Conservation (phyloP, 1,284 basidiomycete species). For the Ceratobasidium sp. region DNA sequence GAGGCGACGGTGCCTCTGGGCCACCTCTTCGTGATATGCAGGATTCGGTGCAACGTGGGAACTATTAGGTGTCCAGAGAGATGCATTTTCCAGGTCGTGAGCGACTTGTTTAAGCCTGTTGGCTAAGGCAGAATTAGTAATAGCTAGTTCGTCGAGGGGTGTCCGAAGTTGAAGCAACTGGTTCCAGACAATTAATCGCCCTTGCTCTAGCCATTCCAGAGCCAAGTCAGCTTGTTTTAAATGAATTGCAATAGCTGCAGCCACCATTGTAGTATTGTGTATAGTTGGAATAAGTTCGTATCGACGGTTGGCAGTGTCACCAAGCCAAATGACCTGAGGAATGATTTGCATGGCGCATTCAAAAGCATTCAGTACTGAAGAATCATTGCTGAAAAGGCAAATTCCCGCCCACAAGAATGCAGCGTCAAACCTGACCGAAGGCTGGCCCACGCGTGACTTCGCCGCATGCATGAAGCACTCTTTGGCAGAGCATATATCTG, state of each 20-base stretch:
- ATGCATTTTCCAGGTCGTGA: constrained; percentile 42
- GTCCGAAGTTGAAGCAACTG: constrained; percentile 52
- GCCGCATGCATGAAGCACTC: no score
- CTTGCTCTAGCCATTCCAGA: constrained; percentile 50
- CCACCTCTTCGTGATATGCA: not conserved
- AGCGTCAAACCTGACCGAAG: no score
- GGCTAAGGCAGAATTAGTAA: not conserved
- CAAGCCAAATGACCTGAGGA: constrained; percentile 12
- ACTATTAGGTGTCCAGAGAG: not conserved
- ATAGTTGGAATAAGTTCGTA: not conserved
- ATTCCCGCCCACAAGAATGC: no score
- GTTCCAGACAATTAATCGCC: constrained; percentile 52
- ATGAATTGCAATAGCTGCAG: not conserved
- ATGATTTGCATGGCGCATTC: not conserved
- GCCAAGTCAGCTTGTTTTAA: constrained; percentile 34
- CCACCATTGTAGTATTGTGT: not conserved
- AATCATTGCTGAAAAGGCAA: no score
- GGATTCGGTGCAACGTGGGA: not conserved
- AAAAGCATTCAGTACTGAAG: no score
- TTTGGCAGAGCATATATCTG: no score
- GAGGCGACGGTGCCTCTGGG: not conserved
- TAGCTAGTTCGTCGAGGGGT: constrained; percentile 49
- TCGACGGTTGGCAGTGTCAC: not conserved
- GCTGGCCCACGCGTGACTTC: no score
- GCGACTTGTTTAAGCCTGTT: not conserved